These are phyloP conservation scores for Polytolypa hystricis DNA, from an alignment of 2,329 filamentous ascomycete genomes.

Conservation along the genomic window DNA sequence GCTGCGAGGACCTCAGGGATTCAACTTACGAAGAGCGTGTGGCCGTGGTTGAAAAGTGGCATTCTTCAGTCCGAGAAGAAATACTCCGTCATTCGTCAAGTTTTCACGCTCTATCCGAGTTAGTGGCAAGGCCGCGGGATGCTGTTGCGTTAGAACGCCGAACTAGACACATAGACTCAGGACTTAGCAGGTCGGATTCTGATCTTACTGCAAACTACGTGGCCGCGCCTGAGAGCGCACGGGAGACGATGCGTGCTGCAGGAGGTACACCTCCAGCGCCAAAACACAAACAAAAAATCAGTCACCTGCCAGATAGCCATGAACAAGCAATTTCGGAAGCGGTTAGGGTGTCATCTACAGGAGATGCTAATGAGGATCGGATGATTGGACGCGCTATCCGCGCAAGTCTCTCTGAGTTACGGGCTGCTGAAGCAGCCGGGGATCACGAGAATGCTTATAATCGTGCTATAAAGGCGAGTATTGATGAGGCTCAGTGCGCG, in stretches of 20 bases:
- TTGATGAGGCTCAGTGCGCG: conserved; percentile 31
- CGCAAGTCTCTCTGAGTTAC: conserved; percentile 54
- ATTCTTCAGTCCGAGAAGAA: too few relatives aligned
- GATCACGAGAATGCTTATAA: conserved; percentile 38
- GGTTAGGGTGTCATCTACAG: conserved; percentile 58
- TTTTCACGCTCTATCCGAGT: too few relatives aligned
- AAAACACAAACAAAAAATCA: conserved; percentile 9
- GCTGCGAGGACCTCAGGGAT: conserved; percentile 52
- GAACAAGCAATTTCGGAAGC: conserved; percentile 62
- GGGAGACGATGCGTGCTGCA: too few relatives aligned
- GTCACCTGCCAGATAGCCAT: conserved; percentile 48
- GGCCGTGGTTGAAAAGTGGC: conserved; percentile 57
- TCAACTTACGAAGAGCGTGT: conserved; percentile 49
- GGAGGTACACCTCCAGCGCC: not conserved
- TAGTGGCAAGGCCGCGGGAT: conserved; percentile 19
- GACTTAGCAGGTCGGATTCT: too few relatives aligned
- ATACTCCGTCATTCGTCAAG: conserved; percentile 43
- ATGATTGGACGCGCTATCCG: conserved; percentile 63
- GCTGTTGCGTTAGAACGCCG: too few relatives aligned
- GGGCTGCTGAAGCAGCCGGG: conserved; percentile 26
- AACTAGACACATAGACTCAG: too few relatives aligned
- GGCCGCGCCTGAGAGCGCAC: too few relatives aligned
- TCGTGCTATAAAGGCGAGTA: conserved; percentile 41
- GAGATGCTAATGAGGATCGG: conserved; percentile 58
- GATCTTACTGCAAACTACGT: too few relatives aligned